Evolutionary conservation across 2,329 filamentous ascomycete genomes (phyloP).

Genomic region (Aspergillus sp.): DNA sequence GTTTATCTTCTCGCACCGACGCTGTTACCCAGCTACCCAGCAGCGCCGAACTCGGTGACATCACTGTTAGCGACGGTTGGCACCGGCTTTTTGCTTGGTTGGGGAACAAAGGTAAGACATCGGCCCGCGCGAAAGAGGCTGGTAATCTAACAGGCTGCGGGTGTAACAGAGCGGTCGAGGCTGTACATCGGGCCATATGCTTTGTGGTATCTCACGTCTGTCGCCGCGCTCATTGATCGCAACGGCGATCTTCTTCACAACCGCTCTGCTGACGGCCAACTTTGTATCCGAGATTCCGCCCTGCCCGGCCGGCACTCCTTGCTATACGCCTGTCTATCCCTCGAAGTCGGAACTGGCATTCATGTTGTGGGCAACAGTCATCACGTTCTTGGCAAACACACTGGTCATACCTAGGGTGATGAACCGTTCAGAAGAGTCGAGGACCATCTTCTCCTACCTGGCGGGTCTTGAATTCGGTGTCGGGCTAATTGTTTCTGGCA

Average conservation of each 20-base stretch:
- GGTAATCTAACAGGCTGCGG: not conserved
- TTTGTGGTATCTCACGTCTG: slow-evolving; percentile 56
- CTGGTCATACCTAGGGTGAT: slow-evolving; percentile 39
- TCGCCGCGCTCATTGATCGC: slow-evolving; percentile 56
- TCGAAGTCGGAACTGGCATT: slow-evolving; percentile 39
- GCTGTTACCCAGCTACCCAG: slow-evolving; percentile 50
- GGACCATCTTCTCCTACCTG: slow-evolving; percentile 47
- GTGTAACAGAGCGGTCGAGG: slow-evolving; percentile 49
- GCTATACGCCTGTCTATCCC: slow-evolving; percentile 54
- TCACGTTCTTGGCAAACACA: slow-evolving; percentile 38
- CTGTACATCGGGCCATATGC: slow-evolving; percentile 61
- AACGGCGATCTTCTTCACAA: slow-evolving; percentile 50
- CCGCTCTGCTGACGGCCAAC: slow-evolving; percentile 50
- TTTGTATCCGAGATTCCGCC: slow-evolving; percentile 41
- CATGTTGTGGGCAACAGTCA: slow-evolving; percentile 36
- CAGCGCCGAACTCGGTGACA: slow-evolving; percentile 38
- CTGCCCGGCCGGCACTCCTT: slow-evolving; percentile 46
- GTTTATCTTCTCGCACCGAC: slow-evolving; percentile 50
- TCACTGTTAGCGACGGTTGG: slow-evolving; percentile 45
- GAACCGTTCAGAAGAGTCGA: slow-evolving; percentile 36
- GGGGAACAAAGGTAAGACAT: slow-evolving; percentile 56
- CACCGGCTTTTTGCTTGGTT: slow-evolving; percentile 53
- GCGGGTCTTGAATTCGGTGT: slow-evolving; percentile 57
- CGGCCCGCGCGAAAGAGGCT: not conserved
- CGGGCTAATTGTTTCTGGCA: slow-evolving; percentile 56